These are phyloP conservation scores for Cydonia oblonga DNA, from an alignment of 331 rosid species.

Conservation along the genomic window DNA sequence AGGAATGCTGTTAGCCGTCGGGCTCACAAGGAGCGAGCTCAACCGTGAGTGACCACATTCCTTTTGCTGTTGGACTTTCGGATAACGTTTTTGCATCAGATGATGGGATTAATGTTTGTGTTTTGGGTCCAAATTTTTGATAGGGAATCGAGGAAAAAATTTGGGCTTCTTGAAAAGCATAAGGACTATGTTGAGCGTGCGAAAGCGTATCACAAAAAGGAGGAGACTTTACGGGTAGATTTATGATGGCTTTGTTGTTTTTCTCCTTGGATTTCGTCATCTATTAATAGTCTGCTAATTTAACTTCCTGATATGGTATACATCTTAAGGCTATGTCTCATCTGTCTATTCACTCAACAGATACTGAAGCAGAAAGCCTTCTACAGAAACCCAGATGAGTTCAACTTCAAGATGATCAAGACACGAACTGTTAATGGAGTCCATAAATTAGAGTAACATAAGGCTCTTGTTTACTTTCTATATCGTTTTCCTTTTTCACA, in stretches of 20 bases:
- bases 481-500: neutral
- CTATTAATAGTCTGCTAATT: neutral
- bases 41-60: conserved; percentile 43
- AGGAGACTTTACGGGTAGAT: conserved; percentile 50
- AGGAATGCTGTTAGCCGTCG: conserved; percentile 60
- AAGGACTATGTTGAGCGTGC: conserved; percentile 83
- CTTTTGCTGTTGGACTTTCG: neutral
- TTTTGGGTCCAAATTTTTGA: neutral
- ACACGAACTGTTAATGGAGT: conserved; percentile 53
- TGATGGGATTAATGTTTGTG: neutral
- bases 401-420: conserved; percentile 65
- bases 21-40: conserved; percentile 84
- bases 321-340: neutral
- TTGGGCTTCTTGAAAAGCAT: conserved; percentile 77
- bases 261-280: neutral
- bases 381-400: conserved; percentile 65
- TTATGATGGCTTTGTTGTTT: neutral
- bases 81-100: neutral
- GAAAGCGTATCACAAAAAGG: conserved; percentile 52
- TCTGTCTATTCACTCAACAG: conserved; percentile 27
- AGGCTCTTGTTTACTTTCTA: neutral
- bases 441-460: conserved; percentile 45
- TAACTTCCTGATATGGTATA: neutral
- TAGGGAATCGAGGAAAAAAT: conserved; percentile 56
- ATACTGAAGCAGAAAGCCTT: conserved; percentile 67